Conservation (phyloP, 768 basidiomycete species). For the Lactifluus subvellereus region DNA sequence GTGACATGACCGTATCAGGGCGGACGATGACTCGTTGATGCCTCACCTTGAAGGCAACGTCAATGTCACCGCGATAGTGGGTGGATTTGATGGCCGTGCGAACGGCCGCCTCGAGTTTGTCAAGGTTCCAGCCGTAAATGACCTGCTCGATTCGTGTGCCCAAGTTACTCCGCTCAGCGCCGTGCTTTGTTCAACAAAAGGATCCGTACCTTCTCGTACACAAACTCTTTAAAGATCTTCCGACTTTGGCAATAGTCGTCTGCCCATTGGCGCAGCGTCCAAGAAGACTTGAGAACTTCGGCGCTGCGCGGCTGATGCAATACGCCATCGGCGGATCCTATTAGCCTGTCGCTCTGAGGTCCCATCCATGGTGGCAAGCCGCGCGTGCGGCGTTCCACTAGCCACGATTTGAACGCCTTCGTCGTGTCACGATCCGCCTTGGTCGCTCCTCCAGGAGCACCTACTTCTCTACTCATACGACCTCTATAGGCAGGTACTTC, state of each 20-base stretch:
- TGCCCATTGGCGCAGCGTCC: slow-evolving; percentile 51
- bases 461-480: slow-evolving; percentile 52
- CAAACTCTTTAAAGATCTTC: slow-evolving; percentile 73
- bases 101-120: slow-evolving; percentile 37
- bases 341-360: background rate
- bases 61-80: slow-evolving; percentile 38
- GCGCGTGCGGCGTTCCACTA: slow-evolving; percentile 36
- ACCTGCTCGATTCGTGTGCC: slow-evolving; percentile 32
- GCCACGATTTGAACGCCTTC: slow-evolving; percentile 42
- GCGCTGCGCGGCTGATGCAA: slow-evolving; percentile 6
- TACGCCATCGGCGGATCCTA: background rate
- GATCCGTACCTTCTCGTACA: slow-evolving; percentile 54
- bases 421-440: slow-evolving; percentile 40
- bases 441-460: slow-evolving; percentile 34
- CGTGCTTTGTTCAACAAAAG: background rate
- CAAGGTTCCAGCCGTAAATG: slow-evolving; percentile 55
- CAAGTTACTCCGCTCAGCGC: background rate
- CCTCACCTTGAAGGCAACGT: slow-evolving; percentile 46
- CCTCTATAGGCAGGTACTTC: slow-evolving; percentile 61
- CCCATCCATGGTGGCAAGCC: slow-evolving; percentile 52
- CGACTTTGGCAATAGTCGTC: slow-evolving; percentile 72
- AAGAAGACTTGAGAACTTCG: slow-evolving; percentile 26
- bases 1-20: slow-evolving; percentile 59
- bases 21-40: slow-evolving; percentile 55
- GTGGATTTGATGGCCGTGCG: slow-evolving; percentile 37